These are phyloP conservation scores for Phytopythium litorale DNA, from an alignment of 352 stramenopile genomes.

Conservation along the genomic window DNA sequence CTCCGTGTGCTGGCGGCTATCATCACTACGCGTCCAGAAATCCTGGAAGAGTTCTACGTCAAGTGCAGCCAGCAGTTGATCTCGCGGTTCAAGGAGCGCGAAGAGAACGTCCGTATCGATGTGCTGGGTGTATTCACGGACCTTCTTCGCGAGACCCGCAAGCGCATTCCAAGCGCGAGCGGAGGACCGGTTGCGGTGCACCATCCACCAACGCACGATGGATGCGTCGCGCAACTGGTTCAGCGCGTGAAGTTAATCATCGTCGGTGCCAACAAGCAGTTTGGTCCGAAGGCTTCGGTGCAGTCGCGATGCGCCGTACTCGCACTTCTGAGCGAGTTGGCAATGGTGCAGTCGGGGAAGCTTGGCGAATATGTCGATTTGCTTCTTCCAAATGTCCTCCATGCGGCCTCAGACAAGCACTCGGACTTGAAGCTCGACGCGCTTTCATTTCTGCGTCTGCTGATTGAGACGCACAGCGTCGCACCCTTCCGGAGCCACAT, in stretches of 20 bases:
- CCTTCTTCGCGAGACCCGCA: slow-evolving; percentile 81
- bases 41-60: slow-evolving; percentile 83
- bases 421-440: slow-evolving; percentile 97
- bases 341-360: slow-evolving; percentile 69
- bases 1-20: slow-evolving; percentile 92
- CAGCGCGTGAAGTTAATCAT: slow-evolving; percentile 69
- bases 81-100: slow-evolving; percentile 93
- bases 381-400: slow-evolving; percentile 79
- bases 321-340: slow-evolving; percentile 80
- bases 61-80: slow-evolving; percentile 84
- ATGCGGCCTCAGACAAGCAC: slow-evolving; percentile 87
- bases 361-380: slow-evolving; percentile 63
- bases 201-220: slow-evolving; percentile 29
- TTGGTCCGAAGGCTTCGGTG: slow-evolving; percentile 74
- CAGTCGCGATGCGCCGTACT: slow-evolving; percentile 79
- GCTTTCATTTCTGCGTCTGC: slow-evolving; percentile 90
- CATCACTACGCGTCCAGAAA: slow-evolving; percentile 85
- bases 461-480: slow-evolving; percentile 90
- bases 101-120: slow-evolving; percentile 98
- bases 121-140: slow-evolving; percentile 95
- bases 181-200: slow-evolving; percentile 10
- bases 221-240: slow-evolving; percentile 51
- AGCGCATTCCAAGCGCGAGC: slow-evolving; percentile 35
- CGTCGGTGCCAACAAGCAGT: slow-evolving; percentile 75
- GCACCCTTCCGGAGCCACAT: slow-evolving; percentile 80